Evolutionary conservation across 108 stramenopile species (phyloP), one percentile per base, ranked within the genome.

Genomic region (Skeletonema menzelii): DNA sequence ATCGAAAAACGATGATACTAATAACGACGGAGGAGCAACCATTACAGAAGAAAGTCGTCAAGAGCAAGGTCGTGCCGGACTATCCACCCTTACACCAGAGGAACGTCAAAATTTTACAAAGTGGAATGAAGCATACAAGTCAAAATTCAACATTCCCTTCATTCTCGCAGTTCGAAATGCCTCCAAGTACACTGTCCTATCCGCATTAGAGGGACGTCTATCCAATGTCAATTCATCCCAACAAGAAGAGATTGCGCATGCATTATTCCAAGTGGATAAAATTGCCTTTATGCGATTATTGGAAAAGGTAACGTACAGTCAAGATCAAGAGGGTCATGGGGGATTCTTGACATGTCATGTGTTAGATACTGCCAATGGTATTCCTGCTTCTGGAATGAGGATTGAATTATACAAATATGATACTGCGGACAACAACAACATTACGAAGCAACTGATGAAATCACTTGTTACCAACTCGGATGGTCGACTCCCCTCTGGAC

Each of bases 211-310:
- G 53, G 90, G 93, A 17, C 82, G 95, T 17, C 8, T 86, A 5
- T 3, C 59, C 3, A 69, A 80, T 56, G 59, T 75, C 13, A 12
- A 60, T 42, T 67, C 73, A 17, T 63, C 77, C 4, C 1, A 55
- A 1, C 87, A 93, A 37, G 73, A 53, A 27, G 93, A 93, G 78
- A 85, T 94, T 71, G 71, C 58, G 3, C 76, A 73, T 3, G 91
- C 91, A 24, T 42, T 94, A 34, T 75, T 72, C 19, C 95, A 96
- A 73, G 93, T 96, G 11, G 84, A 91, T 75, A 96, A 96, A 60
- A 96, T 96, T 83, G 95, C 95, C 17, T 96, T 91, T 91, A 94
- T 96, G 93, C 84, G 95, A 64, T 68, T 96, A 34, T 79, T 94
- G 44, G 58, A 85, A n/a, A 72, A 67, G 22, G 71, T 91, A 12